These are phyloP conservation scores for Scenedesmus sp. DNA, from an alignment of 163 green algal genomes.

Conservation along the genomic window DNA sequence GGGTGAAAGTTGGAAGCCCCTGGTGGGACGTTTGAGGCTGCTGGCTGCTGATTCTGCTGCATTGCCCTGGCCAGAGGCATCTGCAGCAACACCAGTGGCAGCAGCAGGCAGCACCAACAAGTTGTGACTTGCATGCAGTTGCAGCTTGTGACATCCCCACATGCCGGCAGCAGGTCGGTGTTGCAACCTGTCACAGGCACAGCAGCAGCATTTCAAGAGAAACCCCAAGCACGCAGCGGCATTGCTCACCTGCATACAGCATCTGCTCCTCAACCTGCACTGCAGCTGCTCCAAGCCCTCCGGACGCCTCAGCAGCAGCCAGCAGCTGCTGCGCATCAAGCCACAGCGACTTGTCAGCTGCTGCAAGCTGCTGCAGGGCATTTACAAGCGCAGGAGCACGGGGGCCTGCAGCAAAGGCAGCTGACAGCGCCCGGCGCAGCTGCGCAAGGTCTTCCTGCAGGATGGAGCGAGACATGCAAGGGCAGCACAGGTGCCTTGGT, in stretches of 20 bases:
- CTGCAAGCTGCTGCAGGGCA: slow-evolving; percentile 38
- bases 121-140: background rate
- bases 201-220: background rate
- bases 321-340: slow-evolving; percentile 28
- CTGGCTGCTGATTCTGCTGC: slow-evolving; percentile 20
- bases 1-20: background rate
- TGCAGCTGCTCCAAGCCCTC: slow-evolving; percentile 33
- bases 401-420: slow-evolving; percentile 37
- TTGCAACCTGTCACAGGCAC: background rate
- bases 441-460: slow-evolving; percentile 17
- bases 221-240: background rate
- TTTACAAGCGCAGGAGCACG: slow-evolving; percentile 16
- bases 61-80: slow-evolving; percentile 20
- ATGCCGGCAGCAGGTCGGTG: too few relatives aligned
- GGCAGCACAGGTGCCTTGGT: background rate
- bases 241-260: slow-evolving; percentile 46
- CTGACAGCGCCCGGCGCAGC: slow-evolving; percentile 20
- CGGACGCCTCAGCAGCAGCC: slow-evolving; percentile 25
- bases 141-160: background rate
- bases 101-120: background rate
- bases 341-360: slow-evolving; percentile 36
- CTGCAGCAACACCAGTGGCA: background rate
- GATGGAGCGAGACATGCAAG: background rate
- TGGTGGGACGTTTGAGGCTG: background rate
- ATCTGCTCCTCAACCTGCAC: slow-evolving; percentile 54